Base-by-base conservation (phyloP, 805 yeast species). In the Candida parachauliodes region DNA sequence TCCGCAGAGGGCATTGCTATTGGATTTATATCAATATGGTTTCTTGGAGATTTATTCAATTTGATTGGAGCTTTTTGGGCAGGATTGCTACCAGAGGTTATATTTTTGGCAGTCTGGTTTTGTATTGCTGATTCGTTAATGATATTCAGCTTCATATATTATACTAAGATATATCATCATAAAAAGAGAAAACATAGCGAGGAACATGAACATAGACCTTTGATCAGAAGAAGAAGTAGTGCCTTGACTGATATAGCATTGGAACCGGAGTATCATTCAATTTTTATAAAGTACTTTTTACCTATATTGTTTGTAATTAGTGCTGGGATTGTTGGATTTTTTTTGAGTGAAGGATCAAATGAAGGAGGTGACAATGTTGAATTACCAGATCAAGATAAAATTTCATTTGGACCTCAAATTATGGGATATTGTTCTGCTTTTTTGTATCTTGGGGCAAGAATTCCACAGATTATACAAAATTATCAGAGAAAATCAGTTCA, bases 381-480 rank as follows among this genome's bases (percentile, higher is more conserved):
- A 10, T 23, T 20, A 12, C 30, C 29, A 9, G 15, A 18, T 6
- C 45, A 44, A 3, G 50, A 48, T 2, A 44, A 45, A n/a, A 57
- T 75, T 20, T 42, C 46, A 5, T 39, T 74, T 25, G 82, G 81
- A 1, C 82, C 91, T 2, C 86, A 81, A 56, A 48, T 81, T 3
- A 66, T 81, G 44, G 93, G 93, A 5, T 85, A 83, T 59, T 46
- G 76, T 5, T 79, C 87, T 3, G 91, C 94, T 1, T 43, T 65
- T 2, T 60, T 84, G 40, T 84, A 84, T 55, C 67, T 84, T 46
- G 77, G 84, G 7, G 93, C 93, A 2, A 65, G 88, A 46, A 73
- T 52, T 50, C 98, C 98, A 0, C 98, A 91, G 60, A 83, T 91
- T 37, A 63, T 75, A 40, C 94, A 85, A 54, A 91, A 91, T 61